These are phyloP conservation scores for Harringtonia lauricola DNA, from an alignment of 2,329 filamentous ascomycete species.

Conservation along the genomic window DNA sequence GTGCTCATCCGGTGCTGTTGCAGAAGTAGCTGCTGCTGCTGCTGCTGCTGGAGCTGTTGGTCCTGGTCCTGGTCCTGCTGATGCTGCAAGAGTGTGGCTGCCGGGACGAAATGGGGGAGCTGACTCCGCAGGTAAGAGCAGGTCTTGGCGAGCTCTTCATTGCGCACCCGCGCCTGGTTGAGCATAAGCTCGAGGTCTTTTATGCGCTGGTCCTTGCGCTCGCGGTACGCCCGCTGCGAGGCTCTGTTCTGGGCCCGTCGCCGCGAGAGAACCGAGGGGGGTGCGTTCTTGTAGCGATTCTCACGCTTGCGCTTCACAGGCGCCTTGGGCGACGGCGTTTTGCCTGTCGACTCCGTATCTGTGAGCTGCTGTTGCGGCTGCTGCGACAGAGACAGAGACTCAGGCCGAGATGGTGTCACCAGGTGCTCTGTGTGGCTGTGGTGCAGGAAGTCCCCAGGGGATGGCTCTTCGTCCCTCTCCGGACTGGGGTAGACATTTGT, in stretches of 20 bases:
- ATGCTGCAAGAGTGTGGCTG: too few relatives aligned
- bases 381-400: too few relatives aligned
- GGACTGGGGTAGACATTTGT: constrained; percentile 23
- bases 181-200: constrained; percentile 50
- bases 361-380: constrained; percentile 11
- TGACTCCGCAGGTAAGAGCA: too few relatives aligned
- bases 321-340: constrained; percentile 18
- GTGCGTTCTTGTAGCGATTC: constrained; percentile 41
- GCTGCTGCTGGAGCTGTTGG: too few relatives aligned
- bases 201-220: constrained; percentile 54
- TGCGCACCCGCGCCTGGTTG: constrained; percentile 12
- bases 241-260: constrained; percentile 50
- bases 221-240: constrained; percentile 49
- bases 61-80: too few relatives aligned
- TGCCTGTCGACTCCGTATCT: constrained; percentile 2
- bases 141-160: too few relatives aligned
- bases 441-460: not conserved
- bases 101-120: too few relatives aligned
- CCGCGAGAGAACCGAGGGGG: constrained; percentile 38
- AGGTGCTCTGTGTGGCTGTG: constrained; percentile 8
- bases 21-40: too few relatives aligned
- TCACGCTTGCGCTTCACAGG: constrained; percentile 36
- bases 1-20: too few relatives aligned
- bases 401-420: too few relatives aligned
- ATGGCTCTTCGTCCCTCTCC: constrained; percentile 15